These are phyloP conservation scores for Nymphaea thermarum DNA, from an alignment of 164 flowering plant species.

Conservation along the genomic window DNA sequence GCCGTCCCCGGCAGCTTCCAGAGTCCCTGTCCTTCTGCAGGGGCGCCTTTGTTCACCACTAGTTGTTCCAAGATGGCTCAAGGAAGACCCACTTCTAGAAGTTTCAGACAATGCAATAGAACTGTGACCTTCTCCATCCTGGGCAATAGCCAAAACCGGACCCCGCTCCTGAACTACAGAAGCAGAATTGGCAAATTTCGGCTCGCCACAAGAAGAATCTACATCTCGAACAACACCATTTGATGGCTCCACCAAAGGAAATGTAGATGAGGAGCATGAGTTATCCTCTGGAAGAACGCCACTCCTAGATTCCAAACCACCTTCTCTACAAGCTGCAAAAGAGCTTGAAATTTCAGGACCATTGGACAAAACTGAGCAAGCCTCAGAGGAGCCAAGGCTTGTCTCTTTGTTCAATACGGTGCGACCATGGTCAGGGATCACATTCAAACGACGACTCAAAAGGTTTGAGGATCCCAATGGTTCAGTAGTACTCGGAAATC, in stretches of 20 bases:
- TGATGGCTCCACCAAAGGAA: slow-evolving; percentile 3
- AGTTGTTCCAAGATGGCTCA: slow-evolving; percentile 23
- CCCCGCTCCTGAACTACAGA: slow-evolving; percentile 12
- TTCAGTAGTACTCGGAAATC: slow-evolving; percentile 25
- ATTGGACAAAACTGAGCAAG: slow-evolving; percentile 36
- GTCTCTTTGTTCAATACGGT: slow-evolving; percentile 58
- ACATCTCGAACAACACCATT: neutral
- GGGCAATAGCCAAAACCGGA: slow-evolving; percentile 13
- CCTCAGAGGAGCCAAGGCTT: slow-evolving; percentile 60
- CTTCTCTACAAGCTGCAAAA: slow-evolving; percentile 18
- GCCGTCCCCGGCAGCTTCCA: slow-evolving; percentile 70
- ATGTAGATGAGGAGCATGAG: slow-evolving; percentile 12
- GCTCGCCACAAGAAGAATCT: slow-evolving; percentile 14
- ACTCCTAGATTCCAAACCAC: slow-evolving; percentile 15
- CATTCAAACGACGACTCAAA: slow-evolving; percentile 21
- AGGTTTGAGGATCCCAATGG: slow-evolving; percentile 40
- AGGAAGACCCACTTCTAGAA: slow-evolving; percentile 20
- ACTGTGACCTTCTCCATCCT: slow-evolving; percentile 11
- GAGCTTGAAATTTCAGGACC: slow-evolving; percentile 23
- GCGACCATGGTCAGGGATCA: slow-evolving; percentile 55
- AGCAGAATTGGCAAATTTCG: slow-evolving; percentile 8
- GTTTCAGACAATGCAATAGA: slow-evolving; percentile 8
- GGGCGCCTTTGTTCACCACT: slow-evolving; percentile 23
- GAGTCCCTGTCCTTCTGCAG: slow-evolving; percentile 39
- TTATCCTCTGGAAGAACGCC: slow-evolving; percentile 17